A percentile compares a stretch with the other conserved stretches of the same genome.
These are phyloP conservation scores for Talinum fruticosum DNA, from an alignment of 148 eudicot species.

Conservation along the genomic window DNA sequence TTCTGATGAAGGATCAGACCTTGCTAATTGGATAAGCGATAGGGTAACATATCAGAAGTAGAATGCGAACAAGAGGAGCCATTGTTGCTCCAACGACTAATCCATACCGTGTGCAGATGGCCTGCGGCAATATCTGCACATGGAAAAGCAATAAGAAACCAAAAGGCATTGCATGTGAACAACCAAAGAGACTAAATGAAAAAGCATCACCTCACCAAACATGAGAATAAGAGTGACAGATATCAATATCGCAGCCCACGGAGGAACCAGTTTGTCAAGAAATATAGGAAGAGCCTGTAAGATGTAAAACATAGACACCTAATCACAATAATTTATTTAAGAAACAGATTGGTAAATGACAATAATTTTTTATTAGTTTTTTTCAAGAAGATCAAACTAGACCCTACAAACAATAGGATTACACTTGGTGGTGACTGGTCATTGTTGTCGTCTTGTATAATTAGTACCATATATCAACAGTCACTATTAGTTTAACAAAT, in stretches of 20 bases:
- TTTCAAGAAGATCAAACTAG: background rate
- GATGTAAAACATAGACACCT: conserved; percentile 8
- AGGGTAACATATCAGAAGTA: conserved; percentile 77
- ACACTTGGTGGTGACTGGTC: background rate
- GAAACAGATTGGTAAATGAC: background rate
- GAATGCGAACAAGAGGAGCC: conserved; percentile 82
- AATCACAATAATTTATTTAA: conserved; percentile 9
- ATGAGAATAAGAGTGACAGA: conserved; percentile 94
- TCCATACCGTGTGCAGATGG: conserved; percentile 90
- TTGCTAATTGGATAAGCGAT: conserved; percentile 95
- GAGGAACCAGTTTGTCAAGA: conserved; percentile 87
- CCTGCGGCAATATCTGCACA: conserved; percentile 86
- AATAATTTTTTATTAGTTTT: too few species aligned
- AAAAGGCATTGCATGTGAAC: conserved; percentile 3
- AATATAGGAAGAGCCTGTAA: conserved; percentile 88
- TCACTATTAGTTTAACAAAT: background rate
- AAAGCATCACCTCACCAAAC: conserved; percentile 82
- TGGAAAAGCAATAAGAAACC: conserved; percentile 15
- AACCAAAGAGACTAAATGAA: conserved; percentile 1
- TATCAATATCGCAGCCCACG: conserved; percentile 86
- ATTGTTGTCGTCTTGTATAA: background rate
- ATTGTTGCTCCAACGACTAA: conserved; percentile 82
- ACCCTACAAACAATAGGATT: background rate
- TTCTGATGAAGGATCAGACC: conserved; percentile 34
- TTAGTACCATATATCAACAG: background rate